These are phyloP conservation scores for Penicillium crustosum DNA, from an alignment of 2,329 filamentous ascomycete species.

Conservation along the genomic window DNA sequence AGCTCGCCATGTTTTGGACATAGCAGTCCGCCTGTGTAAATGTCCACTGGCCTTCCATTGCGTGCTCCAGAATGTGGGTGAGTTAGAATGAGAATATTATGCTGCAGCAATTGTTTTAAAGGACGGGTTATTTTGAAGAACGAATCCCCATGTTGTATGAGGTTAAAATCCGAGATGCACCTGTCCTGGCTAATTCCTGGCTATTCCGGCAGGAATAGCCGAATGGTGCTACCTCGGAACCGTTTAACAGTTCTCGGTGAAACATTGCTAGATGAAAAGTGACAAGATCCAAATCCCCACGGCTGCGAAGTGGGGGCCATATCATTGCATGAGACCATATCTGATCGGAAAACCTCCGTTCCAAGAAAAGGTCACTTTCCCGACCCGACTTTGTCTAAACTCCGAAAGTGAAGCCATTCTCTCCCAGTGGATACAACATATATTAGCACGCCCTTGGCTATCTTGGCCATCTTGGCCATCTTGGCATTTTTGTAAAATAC, in stretches of 20 bases:
- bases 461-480: conserved; percentile 11
- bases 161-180: neutral
- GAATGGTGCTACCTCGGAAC: neutral
- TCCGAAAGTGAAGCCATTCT: neutral
- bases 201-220: neutral
- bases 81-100: neutral
- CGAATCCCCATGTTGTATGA: neutral
- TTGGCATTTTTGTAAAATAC: neutral
- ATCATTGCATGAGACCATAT: neutral
- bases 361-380: neutral
- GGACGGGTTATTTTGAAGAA: neutral
- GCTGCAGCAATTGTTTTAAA: neutral
- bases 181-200: neutral
- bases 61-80: neutral
- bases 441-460: neutral
- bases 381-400: neutral
- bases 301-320: neutral
- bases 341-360: neutral
- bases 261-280: neutral
- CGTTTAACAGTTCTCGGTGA: neutral
- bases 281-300: neutral
- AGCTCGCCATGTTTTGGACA: conserved; percentile 16
- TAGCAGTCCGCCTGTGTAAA: conserved; percentile 5
- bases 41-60: conserved; percentile 12
- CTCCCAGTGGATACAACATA: neutral